These are phyloP conservation scores for Lactifluus echinatus DNA, from an alignment of 768 basidiomycete species.

Conservation along the genomic window DNA sequence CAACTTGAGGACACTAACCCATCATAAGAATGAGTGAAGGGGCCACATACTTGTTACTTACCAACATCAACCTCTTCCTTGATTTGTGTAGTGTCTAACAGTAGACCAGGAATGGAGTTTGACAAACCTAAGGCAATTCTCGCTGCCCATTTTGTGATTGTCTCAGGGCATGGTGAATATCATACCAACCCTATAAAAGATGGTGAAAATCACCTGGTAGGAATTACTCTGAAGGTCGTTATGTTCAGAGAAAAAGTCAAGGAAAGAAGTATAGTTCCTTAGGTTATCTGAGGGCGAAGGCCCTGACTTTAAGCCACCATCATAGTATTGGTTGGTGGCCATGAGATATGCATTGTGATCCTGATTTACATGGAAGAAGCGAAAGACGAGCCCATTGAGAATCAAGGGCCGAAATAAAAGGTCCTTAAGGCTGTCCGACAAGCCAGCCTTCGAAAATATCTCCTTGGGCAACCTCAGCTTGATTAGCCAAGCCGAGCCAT, in stretches of 20 bases:
- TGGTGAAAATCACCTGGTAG: slow-evolving; percentile 36
- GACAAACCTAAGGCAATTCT: slow-evolving; percentile 55
- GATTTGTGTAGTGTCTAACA: slow-evolving; percentile 33
- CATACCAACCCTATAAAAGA: background rate
- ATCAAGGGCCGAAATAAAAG: slow-evolving; percentile 46
- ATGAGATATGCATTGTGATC: slow-evolving; percentile 49
- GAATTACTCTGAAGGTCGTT: slow-evolving; percentile 42
- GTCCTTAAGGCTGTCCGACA: slow-evolving; percentile 26
- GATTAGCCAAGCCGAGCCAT: slow-evolving; percentile 54
- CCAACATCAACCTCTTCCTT: slow-evolving; percentile 39
- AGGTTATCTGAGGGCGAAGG: slow-evolving; percentile 1
- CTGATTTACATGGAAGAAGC: slow-evolving; percentile 49
- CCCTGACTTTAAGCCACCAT: background rate
- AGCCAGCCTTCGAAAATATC: slow-evolving; percentile 25
- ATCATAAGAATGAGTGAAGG: background rate
- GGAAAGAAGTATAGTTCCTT: slow-evolving; percentile 27
- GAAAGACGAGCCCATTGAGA: slow-evolving; percentile 45
- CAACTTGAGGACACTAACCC: slow-evolving; percentile 24
- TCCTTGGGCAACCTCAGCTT: slow-evolving; percentile 37
- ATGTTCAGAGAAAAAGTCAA: slow-evolving; percentile 46
- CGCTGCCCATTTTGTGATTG: slow-evolving; percentile 57
- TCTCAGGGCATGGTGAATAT: slow-evolving; percentile 28
- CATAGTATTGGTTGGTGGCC: slow-evolving; percentile 41
- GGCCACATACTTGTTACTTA: slow-evolving; percentile 23
- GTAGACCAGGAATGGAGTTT: slow-evolving; percentile 50